These are phyloP conservation scores for Jimgerdemannia lactiflua DNA, from an alignment of 192 early-diverging fungal species.

Conservation along the genomic window DNA sequence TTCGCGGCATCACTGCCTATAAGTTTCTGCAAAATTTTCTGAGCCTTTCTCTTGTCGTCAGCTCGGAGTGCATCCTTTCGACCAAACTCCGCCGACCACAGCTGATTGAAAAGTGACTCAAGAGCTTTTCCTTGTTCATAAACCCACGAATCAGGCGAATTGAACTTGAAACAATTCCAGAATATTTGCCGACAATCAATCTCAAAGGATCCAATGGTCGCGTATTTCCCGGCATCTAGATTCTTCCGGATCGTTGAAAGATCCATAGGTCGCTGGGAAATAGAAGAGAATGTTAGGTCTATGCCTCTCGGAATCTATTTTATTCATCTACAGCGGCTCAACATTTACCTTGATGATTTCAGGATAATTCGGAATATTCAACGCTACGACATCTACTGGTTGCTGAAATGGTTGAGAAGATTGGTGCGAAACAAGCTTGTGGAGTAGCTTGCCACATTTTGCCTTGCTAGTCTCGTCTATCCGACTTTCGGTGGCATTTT, in stretches of 20 bases:
- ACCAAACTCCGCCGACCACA: slow-evolving; percentile 11
- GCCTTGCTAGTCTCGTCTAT: neutral
- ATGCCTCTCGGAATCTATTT: no score
- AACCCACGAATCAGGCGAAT: slow-evolving; percentile 66
- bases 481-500: neutral
- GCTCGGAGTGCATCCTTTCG: slow-evolving; percentile 8
- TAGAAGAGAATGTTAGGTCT: neutral
- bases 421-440: neutral
- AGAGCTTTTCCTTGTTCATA: slow-evolving; percentile 58
- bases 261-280: slow-evolving; percentile 50
- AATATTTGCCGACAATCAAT: slow-evolving; percentile 60
- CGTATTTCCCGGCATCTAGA: slow-evolving; percentile 32
- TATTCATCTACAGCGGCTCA: no score
- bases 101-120: slow-evolving; percentile 30
- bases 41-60: slow-evolving; percentile 21
- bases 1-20: slow-evolving; percentile 52
- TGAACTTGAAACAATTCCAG: slow-evolving; percentile 65
- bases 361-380: slow-evolving; percentile 62
- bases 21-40: slow-evolving; percentile 40
- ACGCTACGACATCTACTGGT: slow-evolving; percentile 38
- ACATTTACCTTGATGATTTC: slow-evolving; percentile 41
- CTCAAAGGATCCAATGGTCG: slow-evolving; percentile 18
- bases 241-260: slow-evolving; percentile 42
- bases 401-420: slow-evolving; percentile 1
- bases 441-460: neutral